These are phyloP conservation scores for Protomyces gravidus DNA, from an alignment of 1,139 yeast species.

Conservation along the genomic window DNA sequence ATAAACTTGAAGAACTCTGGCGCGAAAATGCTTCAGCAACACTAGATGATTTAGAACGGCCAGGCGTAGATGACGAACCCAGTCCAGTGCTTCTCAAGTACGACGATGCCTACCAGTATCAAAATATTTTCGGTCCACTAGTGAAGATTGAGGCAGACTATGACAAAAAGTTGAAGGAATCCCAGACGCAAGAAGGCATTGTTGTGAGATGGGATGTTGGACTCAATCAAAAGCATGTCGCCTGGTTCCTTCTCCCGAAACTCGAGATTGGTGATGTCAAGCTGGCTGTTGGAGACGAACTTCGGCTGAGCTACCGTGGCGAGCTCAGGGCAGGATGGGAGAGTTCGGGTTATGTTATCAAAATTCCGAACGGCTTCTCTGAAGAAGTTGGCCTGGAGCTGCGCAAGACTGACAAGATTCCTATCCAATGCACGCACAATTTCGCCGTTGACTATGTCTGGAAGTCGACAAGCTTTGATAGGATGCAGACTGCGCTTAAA, in stretches of 20 bases:
- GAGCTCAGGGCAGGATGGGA: conserved; percentile 58
- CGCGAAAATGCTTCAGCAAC: conserved; percentile 65
- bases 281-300: conserved; percentile 84
- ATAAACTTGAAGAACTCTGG: conserved; percentile 78
- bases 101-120: conserved; percentile 80
- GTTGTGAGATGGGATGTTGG: conserved; percentile 72
- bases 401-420: conserved; percentile 46
- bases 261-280: conserved; percentile 63
- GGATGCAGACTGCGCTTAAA: conserved; percentile 78
- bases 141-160: conserved; percentile 76
- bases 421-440: conserved; percentile 60
- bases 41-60: conserved; percentile 49
- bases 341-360: conserved; percentile 65
- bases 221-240: conserved; percentile 60
- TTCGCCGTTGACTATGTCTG: conserved; percentile 86
- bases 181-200: conserved; percentile 71
- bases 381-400: conserved; percentile 76
- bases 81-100: conserved; percentile 73
- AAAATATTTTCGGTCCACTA: conserved; percentile 77
- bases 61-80: conserved; percentile 56
- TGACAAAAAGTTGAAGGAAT: conserved; percentile 69
- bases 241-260: conserved; percentile 64
- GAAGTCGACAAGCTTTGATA: conserved; percentile 76
- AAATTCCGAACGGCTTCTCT: conserved; percentile 62
- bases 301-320: conserved; percentile 59